phyloP scores from a whole-genome alignment of 2,329 filamentous ascomycete genomes.

The Emergomyces orientalis region DNA sequence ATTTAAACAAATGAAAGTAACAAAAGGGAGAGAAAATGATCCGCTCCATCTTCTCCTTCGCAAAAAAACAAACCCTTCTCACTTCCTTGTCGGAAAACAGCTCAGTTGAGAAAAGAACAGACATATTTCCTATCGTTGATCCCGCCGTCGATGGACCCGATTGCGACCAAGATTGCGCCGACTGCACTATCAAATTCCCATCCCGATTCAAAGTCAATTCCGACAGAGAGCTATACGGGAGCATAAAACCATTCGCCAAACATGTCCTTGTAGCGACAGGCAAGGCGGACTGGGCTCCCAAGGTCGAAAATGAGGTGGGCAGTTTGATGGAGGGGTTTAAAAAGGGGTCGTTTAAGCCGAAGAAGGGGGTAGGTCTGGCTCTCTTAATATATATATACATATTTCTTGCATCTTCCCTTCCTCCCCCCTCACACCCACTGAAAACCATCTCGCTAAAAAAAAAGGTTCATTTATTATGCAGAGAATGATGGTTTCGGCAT shows the following conservation, averaged over 20 bases:
- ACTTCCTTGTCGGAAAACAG: background rate
- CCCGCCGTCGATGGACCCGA: constrained; percentile 73
- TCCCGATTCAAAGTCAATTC: constrained; percentile 63
- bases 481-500: constrained; percentile 83
- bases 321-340: constrained; percentile 71
- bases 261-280: constrained; percentile 87
- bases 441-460: background rate
- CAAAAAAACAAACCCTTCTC: background rate
- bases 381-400: background rate
- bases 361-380: constrained; percentile 31
- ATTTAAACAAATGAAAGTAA: too few species aligned
- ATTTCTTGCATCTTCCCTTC: background rate
- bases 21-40: constrained; percentile 1
- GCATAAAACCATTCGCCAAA: constrained; percentile 76
- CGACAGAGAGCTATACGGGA: constrained; percentile 68
- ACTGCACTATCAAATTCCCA: constrained; percentile 70
- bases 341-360: constrained; percentile 32
- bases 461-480: constrained; percentile 29
- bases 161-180: constrained; percentile 76
- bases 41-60: background rate
- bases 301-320: constrained; percentile 77
- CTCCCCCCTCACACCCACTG: background rate
- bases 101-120: constrained; percentile 17
- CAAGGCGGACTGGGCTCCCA: constrained; percentile 86
- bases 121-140: constrained; percentile 65